A percentile compares a stretch with the other conserved stretches of the same genome.
Evolutionary conservation across 73 alveolate genomes (phyloP).

Genomic region (Stentor roeselii): DNA sequence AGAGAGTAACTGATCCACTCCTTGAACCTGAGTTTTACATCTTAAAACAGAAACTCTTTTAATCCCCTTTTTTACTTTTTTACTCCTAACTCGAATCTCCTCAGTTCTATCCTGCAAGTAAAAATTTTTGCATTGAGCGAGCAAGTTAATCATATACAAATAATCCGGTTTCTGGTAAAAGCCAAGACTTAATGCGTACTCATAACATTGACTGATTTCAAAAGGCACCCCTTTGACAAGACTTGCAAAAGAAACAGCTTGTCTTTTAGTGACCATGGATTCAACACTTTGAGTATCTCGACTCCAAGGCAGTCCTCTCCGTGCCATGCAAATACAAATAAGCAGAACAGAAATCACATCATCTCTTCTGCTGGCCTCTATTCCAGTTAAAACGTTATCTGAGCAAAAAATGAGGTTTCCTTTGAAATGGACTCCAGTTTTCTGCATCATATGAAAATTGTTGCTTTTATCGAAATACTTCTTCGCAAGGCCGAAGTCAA

Average conservation of each 20-base stretch:
- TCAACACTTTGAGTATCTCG: background rate
- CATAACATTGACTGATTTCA: background rate
- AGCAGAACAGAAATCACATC: background rate
- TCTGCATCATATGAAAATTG: background rate
- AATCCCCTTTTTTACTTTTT: background rate
- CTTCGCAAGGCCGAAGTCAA: background rate
- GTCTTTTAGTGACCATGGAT: background rate
- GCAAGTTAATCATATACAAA: background rate
- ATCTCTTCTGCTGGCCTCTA: background rate
- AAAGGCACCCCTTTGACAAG: background rate
- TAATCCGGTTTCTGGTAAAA: background rate
- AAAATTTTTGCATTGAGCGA: background rate
- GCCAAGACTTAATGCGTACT: background rate
- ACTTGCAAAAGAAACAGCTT: background rate
- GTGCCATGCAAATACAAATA: too few relatives aligned
- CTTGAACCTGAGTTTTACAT: background rate
- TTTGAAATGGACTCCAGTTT: background rate
- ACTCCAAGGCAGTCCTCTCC: background rate
- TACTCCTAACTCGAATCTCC: background rate
- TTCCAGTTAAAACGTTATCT: background rate
- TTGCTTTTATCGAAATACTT: background rate
- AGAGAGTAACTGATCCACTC: background rate
- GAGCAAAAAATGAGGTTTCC: background rate
- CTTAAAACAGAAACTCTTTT: background rate
- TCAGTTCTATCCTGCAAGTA: background rate